Base-by-base conservation (phyloP, 139 green algal genomes). In the Chara braunii region DNA sequence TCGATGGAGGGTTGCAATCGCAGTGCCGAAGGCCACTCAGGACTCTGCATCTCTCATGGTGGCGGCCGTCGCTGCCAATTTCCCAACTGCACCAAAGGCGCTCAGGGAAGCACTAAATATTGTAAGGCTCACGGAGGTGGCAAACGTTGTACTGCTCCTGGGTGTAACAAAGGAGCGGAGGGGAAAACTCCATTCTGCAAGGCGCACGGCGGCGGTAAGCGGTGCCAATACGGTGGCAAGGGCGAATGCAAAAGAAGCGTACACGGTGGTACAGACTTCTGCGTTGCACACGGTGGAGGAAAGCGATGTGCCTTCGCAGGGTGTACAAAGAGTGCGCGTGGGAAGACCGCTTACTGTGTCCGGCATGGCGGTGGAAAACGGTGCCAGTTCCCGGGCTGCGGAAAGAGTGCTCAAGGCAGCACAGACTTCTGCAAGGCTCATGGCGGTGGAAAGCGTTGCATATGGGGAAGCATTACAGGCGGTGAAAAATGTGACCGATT, bases 391-490 rank as follows among this genome's bases (percentile, higher is more conserved):
- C 8, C 7, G 48, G 12, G 22, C 24, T 70, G 60, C 60, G 51
- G 48, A 23, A 70, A 70, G 60, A 68, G 48, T 31, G 60, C 60
- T 3, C 60, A 70, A 51, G 60, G 60, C 6, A 70, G 48, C 45
- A 70, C 60, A 3, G 32, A 70, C 60, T 31, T 50, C 7, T 70
- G 60, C 60, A 70, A 70, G 60, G 60, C 48, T 29, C 60, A 70
- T 24, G 60, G 60, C 12, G 60, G 60, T 9, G 60, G 60, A 51
- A 28, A 30, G 60, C 28, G 48, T 36, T 70, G 60, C 50, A 18
- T 26, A 48, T 48, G 18, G 18, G 18, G 18, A 18, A 18, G 18
- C 40, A 18, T 26, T 18, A 18, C 18, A 26, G 18, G 18, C 40
- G 18, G 18, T 18, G 18, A 18, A 26, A 18, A 18, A 26, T 48